A percentile compares a stretch with the other conserved stretches of the same genome.
These are phyloP conservation scores for Ballota nigra DNA, from an alignment of 257 asterid genomes.

Conservation along the genomic window DNA sequence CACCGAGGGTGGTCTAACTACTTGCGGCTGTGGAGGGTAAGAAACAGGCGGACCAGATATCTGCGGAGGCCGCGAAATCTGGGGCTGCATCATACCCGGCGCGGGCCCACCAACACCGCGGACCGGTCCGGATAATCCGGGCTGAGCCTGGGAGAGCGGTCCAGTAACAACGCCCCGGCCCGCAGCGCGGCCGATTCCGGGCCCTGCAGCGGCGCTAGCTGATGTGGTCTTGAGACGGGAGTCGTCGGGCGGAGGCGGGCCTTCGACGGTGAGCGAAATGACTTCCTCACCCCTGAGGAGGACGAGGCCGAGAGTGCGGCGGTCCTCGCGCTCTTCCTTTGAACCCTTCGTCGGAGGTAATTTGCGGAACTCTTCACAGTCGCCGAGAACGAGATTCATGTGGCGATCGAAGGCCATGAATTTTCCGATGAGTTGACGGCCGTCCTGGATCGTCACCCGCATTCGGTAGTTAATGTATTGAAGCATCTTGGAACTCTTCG, in stretches of 20 bases:
- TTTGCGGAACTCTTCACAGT: slow-evolving; percentile 90
- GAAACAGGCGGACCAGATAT: slow-evolving; percentile 63
- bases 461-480: slow-evolving; percentile 90
- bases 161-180: slow-evolving; percentile 87
- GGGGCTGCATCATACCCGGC: slow-evolving; percentile 98
- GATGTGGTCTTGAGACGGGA: slow-evolving; percentile 65
- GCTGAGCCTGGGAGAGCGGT: slow-evolving; percentile 70
- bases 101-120: slow-evolving; percentile 97
- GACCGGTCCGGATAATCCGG: slow-evolving; percentile 82
- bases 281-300: slow-evolving; percentile 93
- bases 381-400: slow-evolving; percentile 94
- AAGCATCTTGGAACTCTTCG: slow-evolving; percentile 93
- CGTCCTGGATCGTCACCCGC: slow-evolving; percentile 93
- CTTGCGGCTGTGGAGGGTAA: slow-evolving; percentile 58
- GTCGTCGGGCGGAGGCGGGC: slow-evolving; percentile 96
- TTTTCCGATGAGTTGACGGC: slow-evolving; percentile 85
- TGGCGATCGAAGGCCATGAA: slow-evolving; percentile 98
- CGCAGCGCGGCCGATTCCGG: slow-evolving; percentile 87
- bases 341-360: slow-evolving; percentile 79
- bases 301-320: slow-evolving; percentile 90
- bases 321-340: slow-evolving; percentile 84
- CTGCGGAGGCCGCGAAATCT: slow-evolving; percentile 79
- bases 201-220: slow-evolving; percentile 54
- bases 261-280: slow-evolving; percentile 89
- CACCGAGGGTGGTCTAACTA: slow-evolving; percentile 58